phyloP scores from a whole-genome alignment of 257 asterid species.

The Solanum chmielewskii region DNA sequence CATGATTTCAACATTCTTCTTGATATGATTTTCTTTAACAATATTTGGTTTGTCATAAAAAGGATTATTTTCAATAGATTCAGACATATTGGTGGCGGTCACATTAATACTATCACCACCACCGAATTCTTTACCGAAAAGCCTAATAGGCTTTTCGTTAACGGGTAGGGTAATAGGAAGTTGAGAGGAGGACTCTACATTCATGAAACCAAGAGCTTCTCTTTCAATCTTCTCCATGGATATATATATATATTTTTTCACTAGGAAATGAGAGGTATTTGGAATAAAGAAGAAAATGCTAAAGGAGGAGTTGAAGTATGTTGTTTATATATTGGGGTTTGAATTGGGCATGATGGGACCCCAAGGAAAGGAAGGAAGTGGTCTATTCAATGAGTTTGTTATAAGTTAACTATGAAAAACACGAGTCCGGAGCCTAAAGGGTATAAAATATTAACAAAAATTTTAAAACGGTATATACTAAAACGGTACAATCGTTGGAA shows the following conservation, averaged over 20 bases:
- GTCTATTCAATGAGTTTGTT: background rate
- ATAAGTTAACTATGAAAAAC: background rate
- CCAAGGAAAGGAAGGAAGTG: background rate
- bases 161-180: slow-evolving; percentile 55
- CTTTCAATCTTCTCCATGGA: slow-evolving; percentile 52
- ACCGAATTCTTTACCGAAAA: slow-evolving; percentile 62
- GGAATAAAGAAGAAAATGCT: background rate
- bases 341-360: background rate
- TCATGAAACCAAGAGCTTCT: slow-evolving; percentile 70
- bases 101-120: background rate
- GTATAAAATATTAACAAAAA: too few relatives aligned
- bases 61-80: background rate
- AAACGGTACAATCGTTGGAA: too few relatives aligned
- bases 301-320: background rate
- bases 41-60: background rate
- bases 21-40: background rate
- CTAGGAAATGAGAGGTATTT: background rate
- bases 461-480: too few relatives aligned
- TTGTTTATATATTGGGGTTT: background rate
- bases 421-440: too few relatives aligned
- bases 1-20: slow-evolving; percentile 7
- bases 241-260: background rate
- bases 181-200: slow-evolving; percentile 75
- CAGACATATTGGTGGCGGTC: background rate
- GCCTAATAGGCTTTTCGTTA: slow-evolving; percentile 46